Percentiles rank a stretch among this genome's conserved stretches.
Conservation (phyloP, 2,329 filamentous ascomycete species). For the Xylariaceae sp. region DNA sequence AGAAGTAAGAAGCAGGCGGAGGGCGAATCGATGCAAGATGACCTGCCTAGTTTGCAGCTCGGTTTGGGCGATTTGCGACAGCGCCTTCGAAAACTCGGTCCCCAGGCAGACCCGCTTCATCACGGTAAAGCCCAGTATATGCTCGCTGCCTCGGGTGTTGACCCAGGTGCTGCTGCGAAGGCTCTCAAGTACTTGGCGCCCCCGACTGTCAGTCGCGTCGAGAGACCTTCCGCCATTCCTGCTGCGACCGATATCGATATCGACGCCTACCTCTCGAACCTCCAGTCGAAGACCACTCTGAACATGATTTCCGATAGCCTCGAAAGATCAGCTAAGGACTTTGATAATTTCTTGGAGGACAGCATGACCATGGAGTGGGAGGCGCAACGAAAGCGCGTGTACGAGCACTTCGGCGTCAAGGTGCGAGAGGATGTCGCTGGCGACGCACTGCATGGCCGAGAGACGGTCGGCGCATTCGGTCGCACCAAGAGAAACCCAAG, state of each 20-base stretch:
- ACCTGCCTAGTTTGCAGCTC: constrained; percentile 84
- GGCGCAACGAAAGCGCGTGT: constrained; percentile 84
- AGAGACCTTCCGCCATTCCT: constrained; percentile 35
- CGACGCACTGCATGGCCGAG: constrained; percentile 35
- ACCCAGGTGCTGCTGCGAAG: constrained; percentile 76
- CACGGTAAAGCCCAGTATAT: constrained; percentile 77
- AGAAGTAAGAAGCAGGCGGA: constrained; percentile 65
- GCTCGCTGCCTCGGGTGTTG: constrained; percentile 87
- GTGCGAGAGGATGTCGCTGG: constrained; percentile 44
- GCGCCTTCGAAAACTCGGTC: constrained; percentile 72
- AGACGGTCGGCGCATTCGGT: constrained; percentile 54
- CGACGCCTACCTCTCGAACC: constrained; percentile 73
- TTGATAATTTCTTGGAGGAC: constrained; percentile 89
- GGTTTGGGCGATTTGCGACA: constrained; percentile 87
- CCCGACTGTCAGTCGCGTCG: constrained; percentile 41
- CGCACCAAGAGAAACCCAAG: constrained; percentile 50
- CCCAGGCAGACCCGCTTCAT: constrained; percentile 49
- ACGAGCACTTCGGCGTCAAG: constrained; percentile 91
- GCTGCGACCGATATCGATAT: constrained; percentile 58
- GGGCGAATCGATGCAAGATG: constrained; percentile 64
- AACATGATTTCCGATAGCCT: constrained; percentile 91
- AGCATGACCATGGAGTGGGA: constrained; percentile 96
- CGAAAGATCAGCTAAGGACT: constrained; percentile 81
- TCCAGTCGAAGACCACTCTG: constrained; percentile 85
- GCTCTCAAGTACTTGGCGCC: constrained; percentile 77